Evolutionary conservation across 257 asterid species (phyloP), one percentile per base, ranked within the genome.

Genomic region (Paraleonurus japonicus): DNA sequence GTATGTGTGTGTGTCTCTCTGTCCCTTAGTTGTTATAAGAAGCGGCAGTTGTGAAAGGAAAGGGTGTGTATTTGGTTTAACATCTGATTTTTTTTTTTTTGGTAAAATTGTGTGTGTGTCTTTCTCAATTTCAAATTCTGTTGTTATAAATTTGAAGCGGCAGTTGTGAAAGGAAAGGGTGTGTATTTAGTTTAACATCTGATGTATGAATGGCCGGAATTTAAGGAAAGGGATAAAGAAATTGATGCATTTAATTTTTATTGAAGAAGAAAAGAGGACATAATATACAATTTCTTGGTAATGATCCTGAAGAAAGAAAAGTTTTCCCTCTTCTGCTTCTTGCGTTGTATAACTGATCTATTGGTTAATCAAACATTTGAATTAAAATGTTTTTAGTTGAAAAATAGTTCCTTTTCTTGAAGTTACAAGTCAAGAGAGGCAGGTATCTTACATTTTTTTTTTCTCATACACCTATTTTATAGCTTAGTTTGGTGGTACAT

Each of bases 291-390:
- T 71, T 57, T 68, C 62, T 57, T 76, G 64, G 76, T 48, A 35
- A 58, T 43, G 30, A 22, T 35, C 51, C 37, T 69, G 73, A 45
- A 70, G 20, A 19, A 47, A 27, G 51, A 22, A 27, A 35, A 65
- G 51, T 71, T 62, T 55, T 60, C 17, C 16, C 63, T 53, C 27
- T 67, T 63, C 26, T 76, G 57, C 48, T 53, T 76, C 78, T 71
- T 53, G 59, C 37, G 60, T 9, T 69, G 39, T 27, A 48, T 45
- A 74, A 61, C 63, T 73, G 72, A 68, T 41, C 39, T 66, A 27
- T n/a, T 69, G 48, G 37, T 62, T 70, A 47, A 48, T 27, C 27
- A 35, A 23, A 53, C 7, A 13, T 37, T 30, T 28, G 24, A 23
- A 67, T 24, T 73, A 23, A 39, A 32, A 53, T 78, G 72, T 53